phyloP scores from a whole-genome alignment of 2,329 filamentous ascomycete species.

The Ploettnerulaceae sp. region DNA sequence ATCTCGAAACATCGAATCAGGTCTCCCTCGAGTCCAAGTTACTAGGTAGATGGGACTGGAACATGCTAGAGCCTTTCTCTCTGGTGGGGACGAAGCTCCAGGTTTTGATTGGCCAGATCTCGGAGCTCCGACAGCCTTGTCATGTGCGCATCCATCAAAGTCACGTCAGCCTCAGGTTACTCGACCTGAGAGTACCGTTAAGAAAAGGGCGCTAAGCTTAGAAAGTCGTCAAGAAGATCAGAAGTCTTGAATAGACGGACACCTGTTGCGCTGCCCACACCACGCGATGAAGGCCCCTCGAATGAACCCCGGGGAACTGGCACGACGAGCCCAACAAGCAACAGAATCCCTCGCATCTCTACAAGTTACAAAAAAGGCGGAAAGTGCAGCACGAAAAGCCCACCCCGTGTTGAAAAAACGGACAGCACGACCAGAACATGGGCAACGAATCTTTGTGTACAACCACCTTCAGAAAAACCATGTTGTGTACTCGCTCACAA shows the following conservation, averaged over 20 bases:
- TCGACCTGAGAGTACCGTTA: too few species aligned
- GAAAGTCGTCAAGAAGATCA: too few species aligned
- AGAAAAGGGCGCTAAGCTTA: too few species aligned
- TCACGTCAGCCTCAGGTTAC: too few species aligned
- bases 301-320: conserved; percentile 7
- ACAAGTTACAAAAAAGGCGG: neutral
- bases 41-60: conserved; percentile 3
- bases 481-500: conserved; percentile 38
- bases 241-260: too few species aligned
- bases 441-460: conserved; percentile 37
- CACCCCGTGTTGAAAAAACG: conserved; percentile 1
- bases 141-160: too few species aligned
- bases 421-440: conserved; percentile 28
- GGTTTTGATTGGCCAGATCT: neutral
- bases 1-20: conserved; percentile 7
- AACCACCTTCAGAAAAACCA: conserved; percentile 38
- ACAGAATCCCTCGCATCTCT: conserved; percentile 1
- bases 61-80: conserved; percentile 9
- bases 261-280: neutral
- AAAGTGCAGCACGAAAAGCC: neutral
- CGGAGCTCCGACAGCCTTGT: too few species aligned
- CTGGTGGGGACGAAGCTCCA: neutral
- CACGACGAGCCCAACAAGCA: conserved; percentile 11
- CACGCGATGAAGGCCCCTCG: conserved; percentile 7
- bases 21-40: too few species aligned